Percentiles rank a stretch among this genome's conserved stretches.
Evolutionary conservation across 2,329 filamentous ascomycete species (phyloP).

Genomic region (Fusarium dlaminii): DNA sequence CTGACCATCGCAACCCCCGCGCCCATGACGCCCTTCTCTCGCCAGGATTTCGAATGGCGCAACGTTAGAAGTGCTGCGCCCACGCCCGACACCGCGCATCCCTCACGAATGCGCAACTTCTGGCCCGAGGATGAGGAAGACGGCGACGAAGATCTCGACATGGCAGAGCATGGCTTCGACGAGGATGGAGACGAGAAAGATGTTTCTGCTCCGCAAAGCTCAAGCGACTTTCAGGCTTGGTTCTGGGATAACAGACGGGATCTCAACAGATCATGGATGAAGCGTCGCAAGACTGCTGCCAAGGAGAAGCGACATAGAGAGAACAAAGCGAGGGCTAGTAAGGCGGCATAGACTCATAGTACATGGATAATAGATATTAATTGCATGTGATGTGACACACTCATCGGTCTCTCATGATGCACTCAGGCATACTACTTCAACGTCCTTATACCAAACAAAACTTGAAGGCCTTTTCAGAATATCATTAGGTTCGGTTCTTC

Average conservation of each 20-base stretch:
- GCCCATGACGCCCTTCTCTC: conserved; percentile 86
- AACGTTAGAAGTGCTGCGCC: conserved; percentile 88
- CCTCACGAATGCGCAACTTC: conserved; percentile 70
- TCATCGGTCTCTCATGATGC: background rate
- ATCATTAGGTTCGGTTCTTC: background rate
- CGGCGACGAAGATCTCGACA: conserved; percentile 47
- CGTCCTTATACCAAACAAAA: background rate
- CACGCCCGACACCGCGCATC: conserved; percentile 90
- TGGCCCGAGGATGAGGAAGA: conserved; percentile 57
- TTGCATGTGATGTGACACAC: conserved; percentile 2
- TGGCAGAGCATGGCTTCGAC: conserved; percentile 41
- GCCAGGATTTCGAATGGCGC: conserved; percentile 79
- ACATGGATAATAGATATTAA: conserved; percentile 4
- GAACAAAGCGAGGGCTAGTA: conserved; percentile 64
- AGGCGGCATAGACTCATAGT: conserved; percentile 47
- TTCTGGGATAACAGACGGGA: conserved; percentile 75
- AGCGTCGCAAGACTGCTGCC: conserved; percentile 66
- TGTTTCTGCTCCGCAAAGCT: conserved; percentile 37
- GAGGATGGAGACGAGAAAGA: conserved; percentile 43
- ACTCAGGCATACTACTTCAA: background rate
- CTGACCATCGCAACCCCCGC: conserved; percentile 52
- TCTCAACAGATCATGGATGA: conserved; percentile 73
- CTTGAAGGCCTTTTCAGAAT: background rate
- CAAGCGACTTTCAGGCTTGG: conserved; percentile 70
- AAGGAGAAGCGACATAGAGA: conserved; percentile 75